Conservation (phyloP, 164 flowering plant genomes). For the Paratinospora sagittata region DNA sequence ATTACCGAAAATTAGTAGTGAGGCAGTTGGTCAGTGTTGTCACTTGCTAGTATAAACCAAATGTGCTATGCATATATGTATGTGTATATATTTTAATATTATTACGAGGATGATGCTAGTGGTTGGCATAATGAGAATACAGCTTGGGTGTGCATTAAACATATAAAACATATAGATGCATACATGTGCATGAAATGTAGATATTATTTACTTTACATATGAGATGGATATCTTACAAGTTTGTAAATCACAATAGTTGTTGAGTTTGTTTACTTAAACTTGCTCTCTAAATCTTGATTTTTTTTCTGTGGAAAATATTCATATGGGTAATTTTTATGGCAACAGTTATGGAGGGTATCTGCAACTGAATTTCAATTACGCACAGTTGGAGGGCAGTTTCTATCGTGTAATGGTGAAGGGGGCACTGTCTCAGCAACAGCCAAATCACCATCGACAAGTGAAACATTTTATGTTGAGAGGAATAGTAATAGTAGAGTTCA, state of each 20-base stretch:
- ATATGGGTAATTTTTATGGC: conserved; percentile 15
- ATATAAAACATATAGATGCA: neutral
- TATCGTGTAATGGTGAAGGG: conserved; percentile 52
- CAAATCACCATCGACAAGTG: conserved; percentile 39
- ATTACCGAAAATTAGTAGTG: no score
- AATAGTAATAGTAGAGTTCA: conserved; percentile 46
- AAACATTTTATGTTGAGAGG: conserved; percentile 66
- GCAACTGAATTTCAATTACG: conserved; percentile 60
- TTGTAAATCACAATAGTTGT: neutral
- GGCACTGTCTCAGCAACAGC: conserved; percentile 45
- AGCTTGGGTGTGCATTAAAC: neutral
- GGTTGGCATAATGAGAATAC: neutral
- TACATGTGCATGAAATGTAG: neutral
- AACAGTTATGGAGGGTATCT: conserved; percentile 86
- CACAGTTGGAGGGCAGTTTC: conserved; percentile 57
- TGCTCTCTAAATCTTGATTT: neutral
- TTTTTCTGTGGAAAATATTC: neutral
- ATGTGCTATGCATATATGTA: no score
- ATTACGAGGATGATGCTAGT: neutral
- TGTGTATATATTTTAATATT: no score
- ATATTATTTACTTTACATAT: neutral
- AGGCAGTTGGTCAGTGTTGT: no score
- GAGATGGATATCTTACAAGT: neutral
- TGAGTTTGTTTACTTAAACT: neutral
- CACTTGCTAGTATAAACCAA: no score